Percentiles rank a stretch among this genome's conserved stretches.
phyloP scores from a whole-genome alignment of 2,329 filamentous ascomycete species.

The Rhinocladiella mackenziei region DNA sequence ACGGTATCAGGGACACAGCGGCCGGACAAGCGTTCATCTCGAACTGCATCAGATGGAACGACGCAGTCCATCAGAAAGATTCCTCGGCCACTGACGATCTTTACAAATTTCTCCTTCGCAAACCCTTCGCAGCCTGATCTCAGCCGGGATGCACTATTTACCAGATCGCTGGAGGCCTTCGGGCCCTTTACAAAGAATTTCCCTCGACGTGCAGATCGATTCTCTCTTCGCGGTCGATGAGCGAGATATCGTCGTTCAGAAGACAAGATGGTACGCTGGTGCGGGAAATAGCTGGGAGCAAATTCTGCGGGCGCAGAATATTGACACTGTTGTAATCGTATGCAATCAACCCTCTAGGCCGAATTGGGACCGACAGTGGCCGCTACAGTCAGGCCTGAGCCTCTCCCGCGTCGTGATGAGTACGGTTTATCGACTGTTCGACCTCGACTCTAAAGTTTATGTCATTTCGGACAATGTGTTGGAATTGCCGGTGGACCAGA shows the following conservation, averaged over 20 bases:
- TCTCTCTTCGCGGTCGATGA: not conserved
- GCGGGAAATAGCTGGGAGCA: not conserved
- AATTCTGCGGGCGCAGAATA: not conserved
- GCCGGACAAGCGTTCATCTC: not conserved
- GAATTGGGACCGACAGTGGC: not conserved
- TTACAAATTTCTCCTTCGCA: not conserved
- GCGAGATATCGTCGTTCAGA: not conserved
- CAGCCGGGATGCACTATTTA: not conserved
- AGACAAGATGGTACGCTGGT: not conserved
- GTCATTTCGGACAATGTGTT: slow-evolving; percentile 2
- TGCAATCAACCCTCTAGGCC: not conserved
- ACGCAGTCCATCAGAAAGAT: not conserved
- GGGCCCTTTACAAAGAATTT: not conserved
- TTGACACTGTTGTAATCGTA: not conserved
- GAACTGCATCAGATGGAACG: not conserved
- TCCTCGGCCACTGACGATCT: not conserved
- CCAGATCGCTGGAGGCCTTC: not conserved
- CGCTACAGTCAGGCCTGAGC: not conserved
- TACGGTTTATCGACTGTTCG: not conserved
- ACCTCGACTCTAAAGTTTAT: not conserved
- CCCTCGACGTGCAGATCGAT: not conserved
- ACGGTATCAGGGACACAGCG: not conserved
- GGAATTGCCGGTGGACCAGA: not conserved
- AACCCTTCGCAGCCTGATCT: not conserved
- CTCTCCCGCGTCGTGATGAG: not conserved